Percentiles rank a stretch among this genome's conserved stretches.
Conservation (phyloP, 176 grass and related monocot genomes). For the Cocos nucifera region DNA sequence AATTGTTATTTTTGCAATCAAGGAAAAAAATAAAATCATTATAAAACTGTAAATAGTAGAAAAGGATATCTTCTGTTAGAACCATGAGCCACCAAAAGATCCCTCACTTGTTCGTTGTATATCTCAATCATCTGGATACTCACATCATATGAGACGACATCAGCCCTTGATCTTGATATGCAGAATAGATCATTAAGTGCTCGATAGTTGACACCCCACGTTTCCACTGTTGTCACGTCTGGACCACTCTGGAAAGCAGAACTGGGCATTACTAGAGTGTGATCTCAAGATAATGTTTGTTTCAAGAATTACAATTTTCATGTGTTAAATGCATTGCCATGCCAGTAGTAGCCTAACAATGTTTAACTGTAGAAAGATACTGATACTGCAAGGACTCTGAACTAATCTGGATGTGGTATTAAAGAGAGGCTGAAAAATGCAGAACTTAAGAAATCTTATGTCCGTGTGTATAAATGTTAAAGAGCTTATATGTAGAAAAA, state of each 20-base stretch:
- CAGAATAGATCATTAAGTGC: constrained; percentile 66
- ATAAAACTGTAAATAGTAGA: too few species aligned
- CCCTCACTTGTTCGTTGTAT: constrained; percentile 93
- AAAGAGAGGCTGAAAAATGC: too few species aligned
- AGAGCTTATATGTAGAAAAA: too few species aligned
- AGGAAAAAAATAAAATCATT: constrained; percentile 1
- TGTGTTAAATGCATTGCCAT: not conserved
- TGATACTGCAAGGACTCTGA: too few species aligned
- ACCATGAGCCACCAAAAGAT: constrained; percentile 60
- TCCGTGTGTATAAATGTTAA: too few species aligned
- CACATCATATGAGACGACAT: constrained; percentile 45
- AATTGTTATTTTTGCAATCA: not conserved
- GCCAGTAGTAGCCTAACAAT: too few species aligned
- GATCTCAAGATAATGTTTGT: not conserved
- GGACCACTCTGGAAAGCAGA: constrained; percentile 56
- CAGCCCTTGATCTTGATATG: constrained; percentile 58
- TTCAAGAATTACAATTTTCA: not conserved
- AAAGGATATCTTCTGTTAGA: constrained; percentile 83
- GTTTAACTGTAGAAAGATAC: too few species aligned
- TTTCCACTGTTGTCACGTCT: constrained; percentile 42
- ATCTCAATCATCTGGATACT: constrained; percentile 90
- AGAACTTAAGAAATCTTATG: too few species aligned
- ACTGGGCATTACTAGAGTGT: not conserved
- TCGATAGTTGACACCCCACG: constrained; percentile 70
- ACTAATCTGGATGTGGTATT: too few species aligned